Percentiles rank a stretch among this genome's conserved stretches.
These are phyloP conservation scores for Boletus rubroflammeus DNA, from an alignment of 768 basidiomycete genomes.

Conservation along the genomic window DNA sequence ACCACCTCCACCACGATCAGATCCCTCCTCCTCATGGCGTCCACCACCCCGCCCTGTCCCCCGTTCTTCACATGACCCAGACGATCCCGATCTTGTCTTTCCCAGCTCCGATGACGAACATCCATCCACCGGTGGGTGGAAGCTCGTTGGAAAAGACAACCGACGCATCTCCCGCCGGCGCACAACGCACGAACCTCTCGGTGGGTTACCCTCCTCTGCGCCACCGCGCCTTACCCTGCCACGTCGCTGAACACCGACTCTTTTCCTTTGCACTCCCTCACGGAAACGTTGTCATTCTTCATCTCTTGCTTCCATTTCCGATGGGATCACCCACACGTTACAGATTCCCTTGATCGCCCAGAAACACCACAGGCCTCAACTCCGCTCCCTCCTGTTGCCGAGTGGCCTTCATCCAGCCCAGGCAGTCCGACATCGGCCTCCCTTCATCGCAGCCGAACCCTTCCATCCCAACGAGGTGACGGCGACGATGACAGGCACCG, in stretches of 20 bases:
- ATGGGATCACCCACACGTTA: slow-evolving; percentile 11
- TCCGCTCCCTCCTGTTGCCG: slow-evolving; percentile 47
- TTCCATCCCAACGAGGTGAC: slow-evolving; percentile 40
- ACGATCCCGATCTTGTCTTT: slow-evolving; percentile 45
- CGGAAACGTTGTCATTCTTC: not conserved
- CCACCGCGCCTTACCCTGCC: slow-evolving; percentile 28
- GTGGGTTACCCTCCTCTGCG: slow-evolving; percentile 34
- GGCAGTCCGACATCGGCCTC: slow-evolving; percentile 31
- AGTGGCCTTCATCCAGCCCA: slow-evolving; percentile 36
- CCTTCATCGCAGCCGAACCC: slow-evolving; percentile 56
- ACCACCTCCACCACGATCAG: slow-evolving; percentile 55
- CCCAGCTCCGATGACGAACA: slow-evolving; percentile 49
- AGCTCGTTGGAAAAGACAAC: slow-evolving; percentile 40
- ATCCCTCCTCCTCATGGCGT: slow-evolving; percentile 30
- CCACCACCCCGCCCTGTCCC: slow-evolving; percentile 12
- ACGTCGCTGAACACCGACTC: slow-evolving; percentile 26
- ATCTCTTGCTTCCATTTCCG: slow-evolving; percentile 5
- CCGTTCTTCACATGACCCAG: slow-evolving; percentile 26
- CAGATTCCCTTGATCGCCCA: slow-evolving; percentile 19
- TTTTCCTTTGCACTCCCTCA: slow-evolving; percentile 7
- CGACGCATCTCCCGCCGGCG: slow-evolving; percentile 50
- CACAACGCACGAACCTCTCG: slow-evolving; percentile 48
- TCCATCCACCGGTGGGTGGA: slow-evolving; percentile 51
- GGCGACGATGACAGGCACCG: slow-evolving; percentile 37
- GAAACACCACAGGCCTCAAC: slow-evolving; percentile 29